A percentile compares a stretch with the other conserved stretches of the same genome.
phyloP scores from a whole-genome alignment of 2,329 filamentous ascomycete genomes.

The Epichloe glyceriae region DNA sequence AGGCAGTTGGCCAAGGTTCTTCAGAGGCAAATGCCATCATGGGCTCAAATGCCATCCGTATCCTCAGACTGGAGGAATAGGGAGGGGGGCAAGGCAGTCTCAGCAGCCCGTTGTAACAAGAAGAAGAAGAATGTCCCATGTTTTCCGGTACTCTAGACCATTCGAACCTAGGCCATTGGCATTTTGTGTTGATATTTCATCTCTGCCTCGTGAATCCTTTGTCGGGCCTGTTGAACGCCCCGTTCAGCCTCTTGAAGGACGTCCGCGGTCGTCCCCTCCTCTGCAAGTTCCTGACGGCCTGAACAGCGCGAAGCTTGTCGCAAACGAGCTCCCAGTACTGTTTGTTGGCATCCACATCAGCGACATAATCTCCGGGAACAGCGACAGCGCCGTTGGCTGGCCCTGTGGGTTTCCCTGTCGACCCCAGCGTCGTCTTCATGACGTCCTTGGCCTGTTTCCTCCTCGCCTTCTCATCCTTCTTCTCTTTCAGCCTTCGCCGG shows the following conservation, averaged over 20 bases:
- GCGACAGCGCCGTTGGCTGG: constrained; percentile 21
- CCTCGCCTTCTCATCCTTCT: constrained; percentile 27
- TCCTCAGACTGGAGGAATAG: constrained; percentile 26
- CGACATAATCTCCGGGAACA: constrained; percentile 24
- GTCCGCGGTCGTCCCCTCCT: constrained; percentile 14
- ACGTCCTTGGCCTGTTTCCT: constrained; percentile 24
- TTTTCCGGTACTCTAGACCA: neutral
- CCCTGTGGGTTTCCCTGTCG: constrained; percentile 10
- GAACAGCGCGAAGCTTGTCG: constrained; percentile 27
- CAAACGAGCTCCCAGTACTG: constrained; percentile 28
- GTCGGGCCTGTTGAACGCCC: constrained; percentile 17
- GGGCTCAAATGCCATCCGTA: constrained; percentile 44
- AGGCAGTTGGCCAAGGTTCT: constrained; percentile 33
- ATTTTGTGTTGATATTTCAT: constrained; percentile 21
- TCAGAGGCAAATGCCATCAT: constrained; percentile 38
- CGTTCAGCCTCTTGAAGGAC: constrained; percentile 18
- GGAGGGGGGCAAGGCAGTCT: constrained; percentile 4
- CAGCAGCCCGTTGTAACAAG: neutral
- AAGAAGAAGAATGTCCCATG: neutral
- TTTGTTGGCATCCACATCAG: constrained; percentile 17
- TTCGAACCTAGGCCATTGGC: constrained; percentile 8
- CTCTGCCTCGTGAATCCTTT: constrained; percentile 24
- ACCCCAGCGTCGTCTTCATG: constrained; percentile 14
- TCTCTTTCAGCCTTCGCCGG: constrained; percentile 24
- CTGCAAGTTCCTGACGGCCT: constrained; percentile 21